phyloP scores from a whole-genome alignment of 352 stramenopile genomes.

The Phytopythium boreale region DNA sequence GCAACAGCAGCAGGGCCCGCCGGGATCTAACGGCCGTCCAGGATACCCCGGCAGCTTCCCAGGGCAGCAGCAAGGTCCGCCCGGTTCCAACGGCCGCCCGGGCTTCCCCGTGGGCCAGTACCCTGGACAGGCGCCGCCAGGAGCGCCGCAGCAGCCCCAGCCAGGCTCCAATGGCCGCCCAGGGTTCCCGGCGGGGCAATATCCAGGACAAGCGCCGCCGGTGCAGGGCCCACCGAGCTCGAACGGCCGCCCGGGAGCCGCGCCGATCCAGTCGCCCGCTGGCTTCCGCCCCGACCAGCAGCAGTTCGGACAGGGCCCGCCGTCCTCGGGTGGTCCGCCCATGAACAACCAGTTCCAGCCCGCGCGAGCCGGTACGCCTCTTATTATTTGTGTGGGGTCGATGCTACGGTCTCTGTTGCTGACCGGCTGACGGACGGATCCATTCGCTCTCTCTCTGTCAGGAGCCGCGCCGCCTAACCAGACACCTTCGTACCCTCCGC shows the following conservation, averaged over 20 bases:
- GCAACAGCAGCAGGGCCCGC: conserved; percentile 6
- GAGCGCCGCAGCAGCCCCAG: neutral
- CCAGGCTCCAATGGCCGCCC: conserved; percentile 7
- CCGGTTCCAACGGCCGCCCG: conserved; percentile 5
- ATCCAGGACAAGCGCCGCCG: conserved; percentile 11
- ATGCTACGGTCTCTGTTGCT: neutral
- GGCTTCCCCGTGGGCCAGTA: neutral
- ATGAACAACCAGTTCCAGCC: conserved; percentile 40
- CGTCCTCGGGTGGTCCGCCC: conserved; percentile 29
- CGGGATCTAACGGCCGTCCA: conserved; percentile 5
- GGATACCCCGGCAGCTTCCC: conserved; percentile 7
- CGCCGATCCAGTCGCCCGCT: conserved; percentile 3
- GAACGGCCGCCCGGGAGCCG: conserved; percentile 11
- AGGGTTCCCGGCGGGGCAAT: neutral
- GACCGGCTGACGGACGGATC: neutral
- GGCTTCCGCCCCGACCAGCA: conserved; percentile 14
- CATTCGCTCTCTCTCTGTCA: neutral
- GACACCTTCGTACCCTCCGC: conserved; percentile 15
- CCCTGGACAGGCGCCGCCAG: neutral
- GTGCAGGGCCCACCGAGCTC: conserved; percentile 19
- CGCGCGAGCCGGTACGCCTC: neutral
- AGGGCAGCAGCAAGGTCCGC: neutral
- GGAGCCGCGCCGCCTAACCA: conserved; percentile 18
- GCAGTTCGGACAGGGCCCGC: conserved; percentile 20
- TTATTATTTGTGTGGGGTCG: too few species aligned